Conservation (phyloP, 2,329 filamentous ascomycete species). For the Ophiocordyceps robertsii region DNA sequence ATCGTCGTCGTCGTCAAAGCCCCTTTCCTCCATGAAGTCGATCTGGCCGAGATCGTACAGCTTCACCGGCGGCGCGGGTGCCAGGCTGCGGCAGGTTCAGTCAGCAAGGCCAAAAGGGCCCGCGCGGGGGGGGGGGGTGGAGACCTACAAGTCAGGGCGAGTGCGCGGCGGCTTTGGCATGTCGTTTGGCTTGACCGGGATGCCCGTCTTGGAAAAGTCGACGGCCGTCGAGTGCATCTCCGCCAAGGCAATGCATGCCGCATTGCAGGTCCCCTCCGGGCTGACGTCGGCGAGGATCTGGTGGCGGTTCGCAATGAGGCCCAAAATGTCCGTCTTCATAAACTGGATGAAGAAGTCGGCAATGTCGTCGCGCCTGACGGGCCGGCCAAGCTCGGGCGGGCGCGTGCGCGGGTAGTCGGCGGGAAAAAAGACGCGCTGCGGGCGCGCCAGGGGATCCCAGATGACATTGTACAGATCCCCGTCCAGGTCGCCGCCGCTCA, state of each 20-base stretch:
- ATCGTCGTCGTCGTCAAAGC: conserved; percentile 25
- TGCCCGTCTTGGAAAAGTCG: conserved; percentile 65
- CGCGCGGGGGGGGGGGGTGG: no score
- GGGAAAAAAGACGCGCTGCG: conserved; percentile 30
- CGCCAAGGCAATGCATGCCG: conserved; percentile 41
- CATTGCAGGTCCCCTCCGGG: conserved; percentile 33
- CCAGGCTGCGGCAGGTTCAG: conserved; percentile 19
- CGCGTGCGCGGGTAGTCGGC: conserved; percentile 55
- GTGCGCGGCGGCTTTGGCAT: conserved; percentile 25
- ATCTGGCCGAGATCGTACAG: conserved; percentile 32
- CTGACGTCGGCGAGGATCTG: conserved; percentile 49
- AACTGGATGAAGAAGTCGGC: conserved; percentile 70
- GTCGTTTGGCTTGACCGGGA: conserved; percentile 33
- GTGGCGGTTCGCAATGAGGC: conserved; percentile 51
- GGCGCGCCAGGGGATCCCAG: conserved; percentile 45
- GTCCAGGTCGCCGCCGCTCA: conserved; percentile 74
- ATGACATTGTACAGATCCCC: conserved; percentile 75
- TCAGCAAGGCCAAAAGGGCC: not conserved
- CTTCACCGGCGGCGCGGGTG: conserved; percentile 29
- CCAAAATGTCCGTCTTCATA: conserved; percentile 54
- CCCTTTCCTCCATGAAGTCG: conserved; percentile 14
- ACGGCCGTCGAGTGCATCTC: conserved; percentile 57
- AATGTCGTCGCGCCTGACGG: conserved; percentile 53
- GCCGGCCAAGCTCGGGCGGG: conserved; percentile 44
- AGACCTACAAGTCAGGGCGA: conserved; percentile 42